A percentile compares a stretch with the other conserved stretches of the same genome.
These are phyloP conservation scores for Mycosarcoma maydis DNA, from an alignment of 1,284 basidiomycete species.

Conservation along the genomic window DNA sequence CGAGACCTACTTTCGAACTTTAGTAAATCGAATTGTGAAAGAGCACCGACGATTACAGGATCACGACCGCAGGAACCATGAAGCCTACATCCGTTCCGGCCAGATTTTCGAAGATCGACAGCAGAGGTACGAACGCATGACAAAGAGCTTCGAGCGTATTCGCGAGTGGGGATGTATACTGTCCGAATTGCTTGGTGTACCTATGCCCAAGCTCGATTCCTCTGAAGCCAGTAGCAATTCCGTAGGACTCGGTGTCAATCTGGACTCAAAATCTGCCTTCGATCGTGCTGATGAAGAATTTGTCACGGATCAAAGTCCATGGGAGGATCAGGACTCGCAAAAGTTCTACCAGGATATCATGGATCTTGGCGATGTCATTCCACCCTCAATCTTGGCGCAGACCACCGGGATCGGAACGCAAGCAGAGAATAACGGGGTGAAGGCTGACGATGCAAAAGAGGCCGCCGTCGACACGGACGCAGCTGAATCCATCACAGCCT, in stretches of 20 bases:
- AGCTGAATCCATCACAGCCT: constrained; percentile 10
- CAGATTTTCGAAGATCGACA: constrained; percentile 99
- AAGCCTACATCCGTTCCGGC: constrained; percentile 97
- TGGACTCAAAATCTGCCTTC: constrained; percentile 68
- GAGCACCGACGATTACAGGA: constrained; percentile 83
- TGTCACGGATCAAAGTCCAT: constrained; percentile 76
- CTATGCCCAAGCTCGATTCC: constrained; percentile 82
- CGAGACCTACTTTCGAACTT: constrained; percentile 88
- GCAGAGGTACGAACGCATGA: constrained; percentile 98
- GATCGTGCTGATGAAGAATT: constrained; percentile 57
- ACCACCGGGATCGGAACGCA: constrained; percentile 14
- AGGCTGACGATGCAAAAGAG: constrained; percentile 56
- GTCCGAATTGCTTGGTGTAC: constrained; percentile 84
- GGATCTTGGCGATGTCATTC: constrained; percentile 90
- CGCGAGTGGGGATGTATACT: constrained; percentile 69
- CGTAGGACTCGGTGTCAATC: constrained; percentile 70
- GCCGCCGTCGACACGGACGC: neutral
- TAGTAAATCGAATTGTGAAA: constrained; percentile 83
- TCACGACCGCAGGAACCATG: constrained; percentile 93
- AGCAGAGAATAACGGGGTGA: constrained; percentile 72
- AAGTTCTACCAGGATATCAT: constrained; percentile 93
- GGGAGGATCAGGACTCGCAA: constrained; percentile 97
- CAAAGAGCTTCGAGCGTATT: constrained; percentile 90
- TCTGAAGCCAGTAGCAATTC: constrained; percentile 70
- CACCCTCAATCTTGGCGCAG: constrained; percentile 80